Percentiles rank a stretch among this genome's conserved stretches.
phyloP scores from a whole-genome alignment of 495 filamentous ascomycete species.

The Hyaloscypha finlandica region DNA sequence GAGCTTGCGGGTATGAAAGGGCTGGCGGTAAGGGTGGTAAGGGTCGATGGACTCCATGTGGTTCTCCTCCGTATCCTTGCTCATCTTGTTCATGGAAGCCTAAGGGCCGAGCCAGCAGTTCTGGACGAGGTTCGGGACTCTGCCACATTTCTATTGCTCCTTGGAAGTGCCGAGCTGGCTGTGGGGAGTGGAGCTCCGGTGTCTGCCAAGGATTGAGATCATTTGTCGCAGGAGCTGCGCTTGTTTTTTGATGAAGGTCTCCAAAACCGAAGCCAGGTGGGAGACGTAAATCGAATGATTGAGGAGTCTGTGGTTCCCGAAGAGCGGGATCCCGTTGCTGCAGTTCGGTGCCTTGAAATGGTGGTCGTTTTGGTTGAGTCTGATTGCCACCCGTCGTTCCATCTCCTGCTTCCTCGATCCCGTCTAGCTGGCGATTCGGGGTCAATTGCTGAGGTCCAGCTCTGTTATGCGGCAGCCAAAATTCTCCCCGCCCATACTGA shows the following conservation, averaged over 20 bases:
- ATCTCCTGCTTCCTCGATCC: no score
- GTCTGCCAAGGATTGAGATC: not conserved
- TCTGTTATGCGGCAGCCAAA: no score
- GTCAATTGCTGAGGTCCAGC: no score
- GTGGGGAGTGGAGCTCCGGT: not conserved
- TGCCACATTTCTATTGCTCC: not conserved
- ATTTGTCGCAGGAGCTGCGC: no score
- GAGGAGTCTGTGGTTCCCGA: not conserved
- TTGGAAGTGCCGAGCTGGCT: not conserved
- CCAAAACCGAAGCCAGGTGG: not conserved
- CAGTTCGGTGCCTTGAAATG: not conserved
- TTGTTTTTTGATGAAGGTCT: no score
- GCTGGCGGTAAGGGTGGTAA: not conserved
- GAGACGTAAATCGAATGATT: not conserved
- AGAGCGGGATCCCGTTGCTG: not conserved
- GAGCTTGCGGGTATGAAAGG: not conserved
- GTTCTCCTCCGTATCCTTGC: not conserved
- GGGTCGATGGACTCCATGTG: not conserved
- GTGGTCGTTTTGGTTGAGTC: not conserved
- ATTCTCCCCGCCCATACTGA: no score
- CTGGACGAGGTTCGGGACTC: not conserved
- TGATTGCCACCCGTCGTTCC: not conserved
- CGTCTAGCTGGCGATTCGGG: no score
- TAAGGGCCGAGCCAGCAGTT: not conserved
- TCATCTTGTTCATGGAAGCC: not conserved